phyloP scores from a whole-genome alignment of 306 rosid species.

The Psophocarpus tetragonolobus region DNA sequence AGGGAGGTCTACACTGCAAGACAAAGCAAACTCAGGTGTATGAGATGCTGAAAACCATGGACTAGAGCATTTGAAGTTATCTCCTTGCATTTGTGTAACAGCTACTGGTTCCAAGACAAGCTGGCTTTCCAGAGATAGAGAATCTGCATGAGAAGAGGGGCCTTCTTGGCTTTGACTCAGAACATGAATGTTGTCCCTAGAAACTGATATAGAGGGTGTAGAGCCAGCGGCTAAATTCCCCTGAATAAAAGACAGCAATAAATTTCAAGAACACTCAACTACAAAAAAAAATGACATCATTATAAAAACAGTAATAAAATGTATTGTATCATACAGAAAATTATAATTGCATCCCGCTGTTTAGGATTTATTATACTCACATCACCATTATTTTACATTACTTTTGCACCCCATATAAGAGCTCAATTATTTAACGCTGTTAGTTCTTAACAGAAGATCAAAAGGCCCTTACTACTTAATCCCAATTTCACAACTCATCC shows the following conservation, averaged over 20 bases:
- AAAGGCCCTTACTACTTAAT: no score
- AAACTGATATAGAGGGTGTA: constrained; percentile 47
- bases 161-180: constrained; percentile 43
- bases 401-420: no score
- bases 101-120: constrained; percentile 47
- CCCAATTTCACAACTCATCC: no score
- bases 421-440: no score
- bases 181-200: constrained; percentile 42
- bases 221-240: constrained; percentile 67
- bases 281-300: constrained; percentile 13
- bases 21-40: constrained; percentile 41
- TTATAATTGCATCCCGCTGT: no score
- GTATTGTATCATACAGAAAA: no score
- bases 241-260: constrained; percentile 45
- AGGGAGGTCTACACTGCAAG: constrained; percentile 43
- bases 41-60: constrained; percentile 61
- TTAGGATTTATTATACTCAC: no score
- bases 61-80: constrained; percentile 56
- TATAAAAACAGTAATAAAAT: not conserved
- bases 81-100: constrained; percentile 47
- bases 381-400: no score
- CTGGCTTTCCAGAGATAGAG: constrained; percentile 45
- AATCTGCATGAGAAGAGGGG: constrained; percentile 35
- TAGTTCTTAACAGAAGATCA: no score
- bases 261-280: constrained; percentile 23